Base-by-base conservation (phyloP, 106 monocot species). In the Platanthera guangdongensis region DNA sequence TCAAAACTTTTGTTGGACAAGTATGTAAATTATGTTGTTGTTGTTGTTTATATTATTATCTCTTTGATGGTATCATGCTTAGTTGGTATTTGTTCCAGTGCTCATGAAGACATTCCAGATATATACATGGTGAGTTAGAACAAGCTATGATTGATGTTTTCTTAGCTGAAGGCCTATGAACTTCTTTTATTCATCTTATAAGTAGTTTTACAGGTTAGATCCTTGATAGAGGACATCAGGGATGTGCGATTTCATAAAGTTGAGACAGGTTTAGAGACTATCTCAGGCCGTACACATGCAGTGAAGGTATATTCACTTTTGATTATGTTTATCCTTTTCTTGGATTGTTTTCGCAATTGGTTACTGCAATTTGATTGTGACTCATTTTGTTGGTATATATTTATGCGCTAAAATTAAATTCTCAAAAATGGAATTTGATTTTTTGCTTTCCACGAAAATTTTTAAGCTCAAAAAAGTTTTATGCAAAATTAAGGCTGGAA, bases 241-340 rank as follows among this genome's bases (percentile, higher is more conserved):
- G 88, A 89, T 90, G 95, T 95, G 72, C 84, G 95, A 47, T 95
- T 95, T 76, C 93, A 92, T 82, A 95, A 95, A 81, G 95, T 95
- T 76, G 95, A 95, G 78, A 85, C 79, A 75, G 95, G 95, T 21
- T 86, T 95, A 78, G 90, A 93, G 84, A 90, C 88, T 7, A 95
- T 95, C 82, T 89, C 93, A 81, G 95, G 90, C 47, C 87, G 95
- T 5, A 95, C 95, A 30, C 90, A 96, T 89, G 96, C 93, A 72
- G 91, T 93, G 50, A 93, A 93, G 90, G 96, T 92, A 84, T 12
- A 65, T 65, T 65, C 2, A 3, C 6, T 1, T 65, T 12, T 65
- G 32, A 65, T 65, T 65, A 32, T 30, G 12, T 32, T 65, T 30
- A 65, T 30, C 18, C 59, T 60, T 4, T 32, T 32, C 65, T 65